phyloP scores from a whole-genome alignment of 164 flowering plant genomes.

The Litsea cubeba region DNA sequence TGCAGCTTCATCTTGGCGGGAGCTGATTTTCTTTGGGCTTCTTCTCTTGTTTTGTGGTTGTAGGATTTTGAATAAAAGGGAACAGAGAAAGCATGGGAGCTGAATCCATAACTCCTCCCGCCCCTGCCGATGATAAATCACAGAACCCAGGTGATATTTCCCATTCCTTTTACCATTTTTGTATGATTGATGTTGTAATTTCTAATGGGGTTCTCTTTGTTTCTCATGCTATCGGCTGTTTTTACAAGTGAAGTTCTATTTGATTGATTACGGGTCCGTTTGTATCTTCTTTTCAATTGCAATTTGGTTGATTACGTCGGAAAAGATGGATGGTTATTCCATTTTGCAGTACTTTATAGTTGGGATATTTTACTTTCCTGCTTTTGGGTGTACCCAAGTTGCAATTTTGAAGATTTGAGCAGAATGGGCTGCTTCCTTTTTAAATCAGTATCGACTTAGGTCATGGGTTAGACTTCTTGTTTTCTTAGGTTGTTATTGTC shows the following conservation, averaged over 20 bases:
- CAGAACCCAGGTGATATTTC: slow-evolving; percentile 27
- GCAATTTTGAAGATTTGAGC: background rate
- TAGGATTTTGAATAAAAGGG: background rate
- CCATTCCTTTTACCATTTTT: background rate
- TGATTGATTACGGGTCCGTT: background rate
- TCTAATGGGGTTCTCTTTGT: background rate
- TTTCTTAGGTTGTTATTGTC: too few species aligned
- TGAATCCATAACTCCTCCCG: slow-evolving; percentile 27
- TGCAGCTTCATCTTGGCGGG: background rate
- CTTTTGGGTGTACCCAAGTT: background rate
- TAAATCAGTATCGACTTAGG: too few species aligned
- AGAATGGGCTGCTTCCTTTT: background rate
- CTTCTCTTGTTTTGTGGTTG: background rate
- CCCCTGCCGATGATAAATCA: slow-evolving; percentile 21
- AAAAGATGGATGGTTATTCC: background rate
- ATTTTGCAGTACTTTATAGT: background rate
- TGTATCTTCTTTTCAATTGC: background rate
- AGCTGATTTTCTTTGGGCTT: background rate
- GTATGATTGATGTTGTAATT: too few species aligned
- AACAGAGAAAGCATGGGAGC: slow-evolving; percentile 25
- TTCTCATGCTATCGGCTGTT: background rate
- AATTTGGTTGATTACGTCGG: background rate
- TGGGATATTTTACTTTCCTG: background rate
- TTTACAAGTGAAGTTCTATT: background rate
- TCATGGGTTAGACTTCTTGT: too few species aligned